A percentile compares a stretch with the other conserved stretches of the same genome.
These are phyloP conservation scores for Flaveria ramosissima DNA, from an alignment of 129 eudicot genomes.

Conservation along the genomic window DNA sequence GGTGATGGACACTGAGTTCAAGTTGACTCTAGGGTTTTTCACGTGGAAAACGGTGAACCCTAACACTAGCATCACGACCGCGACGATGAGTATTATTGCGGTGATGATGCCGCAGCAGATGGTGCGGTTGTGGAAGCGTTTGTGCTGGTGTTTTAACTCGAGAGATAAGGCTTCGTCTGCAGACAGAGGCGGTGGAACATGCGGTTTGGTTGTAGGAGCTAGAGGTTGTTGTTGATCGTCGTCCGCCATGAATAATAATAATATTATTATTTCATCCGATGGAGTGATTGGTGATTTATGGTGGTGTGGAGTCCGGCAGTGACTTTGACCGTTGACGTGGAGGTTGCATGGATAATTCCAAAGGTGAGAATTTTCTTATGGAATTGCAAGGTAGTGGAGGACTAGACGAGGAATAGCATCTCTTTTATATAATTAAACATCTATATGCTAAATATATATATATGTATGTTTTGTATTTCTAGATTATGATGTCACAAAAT, in stretches of 20 bases:
- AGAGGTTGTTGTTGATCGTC: conserved; percentile 35
- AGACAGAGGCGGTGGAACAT: not conserved
- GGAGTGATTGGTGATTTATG: not conserved
- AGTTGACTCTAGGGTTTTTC: conserved; percentile 43
- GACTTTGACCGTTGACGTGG: conserved; percentile 44
- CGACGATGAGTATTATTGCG: conserved; percentile 41
- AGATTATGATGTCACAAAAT: too few species aligned
- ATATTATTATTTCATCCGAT: not conserved
- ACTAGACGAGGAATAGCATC: not conserved
- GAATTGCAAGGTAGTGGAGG: not conserved
- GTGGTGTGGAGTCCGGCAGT: conserved; percentile 1
- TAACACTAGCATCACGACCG: conserved; percentile 40
- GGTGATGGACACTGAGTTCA: conserved; percentile 42
- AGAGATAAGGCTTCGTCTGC: conserved; percentile 29
- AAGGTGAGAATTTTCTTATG: conserved; percentile 19
- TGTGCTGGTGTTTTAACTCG: conserved; percentile 18
- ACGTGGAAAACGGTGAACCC: conserved; percentile 52
- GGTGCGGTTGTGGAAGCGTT: conserved; percentile 35
- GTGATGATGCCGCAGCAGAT: conserved; percentile 49
- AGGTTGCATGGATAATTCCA: conserved; percentile 27
- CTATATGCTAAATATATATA: too few species aligned
- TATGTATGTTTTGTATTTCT: too few species aligned
- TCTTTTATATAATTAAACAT: too few species aligned
- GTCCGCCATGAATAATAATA: conserved; percentile 1
- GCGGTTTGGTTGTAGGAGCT: conserved; percentile 12